phyloP scores from a whole-genome alignment of 2,329 filamentous ascomycete genomes.

The Sclerotinia borealis region DNA sequence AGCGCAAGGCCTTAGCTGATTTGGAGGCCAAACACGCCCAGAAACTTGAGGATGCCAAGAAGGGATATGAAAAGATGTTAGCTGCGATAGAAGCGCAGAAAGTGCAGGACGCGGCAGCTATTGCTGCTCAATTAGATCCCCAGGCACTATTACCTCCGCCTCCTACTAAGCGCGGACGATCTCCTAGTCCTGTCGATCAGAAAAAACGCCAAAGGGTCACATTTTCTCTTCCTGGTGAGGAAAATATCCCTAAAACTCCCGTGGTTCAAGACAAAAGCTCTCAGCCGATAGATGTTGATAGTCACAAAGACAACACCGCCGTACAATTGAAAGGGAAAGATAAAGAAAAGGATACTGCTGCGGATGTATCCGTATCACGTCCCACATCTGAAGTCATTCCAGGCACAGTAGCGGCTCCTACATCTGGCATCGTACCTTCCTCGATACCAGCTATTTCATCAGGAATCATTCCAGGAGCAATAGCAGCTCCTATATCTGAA shows the following conservation, averaged over 20 bases:
- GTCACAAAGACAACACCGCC: not conserved
- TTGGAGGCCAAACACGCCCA: no score
- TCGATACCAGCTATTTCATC: no score
- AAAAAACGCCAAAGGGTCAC: not conserved
- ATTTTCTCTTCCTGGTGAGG: no score
- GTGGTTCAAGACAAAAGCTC: not conserved
- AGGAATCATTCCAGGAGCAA: no score
- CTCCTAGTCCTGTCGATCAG: not conserved
- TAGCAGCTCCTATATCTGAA: no score
- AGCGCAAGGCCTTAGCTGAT: not conserved
- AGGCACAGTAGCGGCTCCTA: no score
- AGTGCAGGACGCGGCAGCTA: not conserved
- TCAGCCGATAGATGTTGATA: not conserved
- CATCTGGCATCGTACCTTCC: no score
- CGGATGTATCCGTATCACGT: no score
- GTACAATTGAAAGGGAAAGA: not conserved
- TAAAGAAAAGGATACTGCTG: no score
- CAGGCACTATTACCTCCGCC: not conserved
- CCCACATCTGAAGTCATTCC: no score
- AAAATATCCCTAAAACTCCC: not conserved
- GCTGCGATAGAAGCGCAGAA: not conserved
- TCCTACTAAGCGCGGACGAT: not conserved
- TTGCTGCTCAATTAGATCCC: accelerated
- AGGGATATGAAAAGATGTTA: not conserved
- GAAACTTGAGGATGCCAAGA: not conserved